A percentile compares a stretch with the other conserved stretches of the same genome.
These are phyloP conservation scores for Porpolomopsis calyptriformis DNA, from an alignment of 768 basidiomycete genomes.

Conservation along the genomic window DNA sequence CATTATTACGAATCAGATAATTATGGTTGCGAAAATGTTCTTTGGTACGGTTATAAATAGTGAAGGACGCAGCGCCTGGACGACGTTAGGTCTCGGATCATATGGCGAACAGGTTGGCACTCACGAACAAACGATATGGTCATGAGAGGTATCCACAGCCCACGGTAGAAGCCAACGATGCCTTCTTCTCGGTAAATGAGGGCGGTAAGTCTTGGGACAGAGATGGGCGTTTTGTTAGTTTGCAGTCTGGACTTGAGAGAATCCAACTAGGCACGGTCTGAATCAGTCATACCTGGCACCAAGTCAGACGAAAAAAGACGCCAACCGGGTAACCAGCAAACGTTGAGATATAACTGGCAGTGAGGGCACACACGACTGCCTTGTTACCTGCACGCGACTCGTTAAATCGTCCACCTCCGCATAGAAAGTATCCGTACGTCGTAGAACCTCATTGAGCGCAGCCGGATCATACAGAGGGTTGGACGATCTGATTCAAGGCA, in stretches of 20 bases:
- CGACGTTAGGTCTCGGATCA: slow-evolving; percentile 5
- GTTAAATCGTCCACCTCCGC: slow-evolving; percentile 11
- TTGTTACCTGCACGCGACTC: slow-evolving; percentile 51
- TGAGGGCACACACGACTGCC: slow-evolving; percentile 80
- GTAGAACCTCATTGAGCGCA: slow-evolving; percentile 53
- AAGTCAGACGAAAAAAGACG: not conserved
- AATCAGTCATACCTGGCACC: not conserved
- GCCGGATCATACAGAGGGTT: slow-evolving; percentile 54
- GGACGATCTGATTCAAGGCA: slow-evolving; percentile 33
- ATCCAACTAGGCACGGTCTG: slow-evolving; percentile 52
- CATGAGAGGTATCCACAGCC: slow-evolving; percentile 84
- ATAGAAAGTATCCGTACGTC: slow-evolving; percentile 36
- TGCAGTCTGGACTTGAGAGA: slow-evolving; percentile 90
- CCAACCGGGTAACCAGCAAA: slow-evolving; percentile 81
- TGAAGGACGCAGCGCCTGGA: slow-evolving; percentile 81
- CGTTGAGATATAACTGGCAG: slow-evolving; percentile 87
- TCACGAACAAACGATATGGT: slow-evolving; percentile 94
- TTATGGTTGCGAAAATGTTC: slow-evolving; percentile 53
- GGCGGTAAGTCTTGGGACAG: slow-evolving; percentile 60
- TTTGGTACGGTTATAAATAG: slow-evolving; percentile 80
- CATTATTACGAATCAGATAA: slow-evolving; percentile 45
- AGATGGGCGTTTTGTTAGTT: slow-evolving; percentile 65
- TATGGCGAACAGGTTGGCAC: slow-evolving; percentile 25
- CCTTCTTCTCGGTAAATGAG: slow-evolving; percentile 78
- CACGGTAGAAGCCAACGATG: slow-evolving; percentile 83